Evolutionary conservation across 2,329 filamentous ascomycete genomes (phyloP), one percentile per base, ranked within the genome.

Genomic region (Phaeosphaeria sp.): DNA sequence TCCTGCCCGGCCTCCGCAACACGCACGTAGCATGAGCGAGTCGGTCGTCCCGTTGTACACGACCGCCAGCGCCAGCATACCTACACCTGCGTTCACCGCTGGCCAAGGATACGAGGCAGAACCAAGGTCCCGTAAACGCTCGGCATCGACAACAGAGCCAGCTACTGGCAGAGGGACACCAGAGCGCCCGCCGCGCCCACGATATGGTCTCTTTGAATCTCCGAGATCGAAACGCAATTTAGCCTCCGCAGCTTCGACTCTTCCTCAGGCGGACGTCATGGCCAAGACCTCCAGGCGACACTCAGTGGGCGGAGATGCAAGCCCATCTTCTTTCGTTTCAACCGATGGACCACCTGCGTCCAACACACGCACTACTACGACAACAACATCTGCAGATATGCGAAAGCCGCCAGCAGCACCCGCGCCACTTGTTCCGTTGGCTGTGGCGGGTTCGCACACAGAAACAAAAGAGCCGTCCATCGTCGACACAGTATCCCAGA

Each of bases 21-120:
- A 58, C 47, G 55, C 66, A 45, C 69, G 70, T 15, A 71, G 67
- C 42, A 65, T 69, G 54, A 71, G 66, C 53, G 71, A 74, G 18
- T 67, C 67, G 2, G 62, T 61, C 25, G 59, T 74, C 21, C 53
- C 66, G 13, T 59, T 61, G 15, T 66, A 69, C 33, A 52, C 61
- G 6, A 47, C 52, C 15, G 56, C 60, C 8, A 51, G 56, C 11
- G 55, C 61, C 21, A 59, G 61, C 9, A 56, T 68, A 18, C 46
- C 48, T 57, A 36, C 15, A 7, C 11, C 6, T 21, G 18, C n/a
- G 17, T 20, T 20, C n/a, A 36, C 11, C 8, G 30, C 15, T 6
- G 30, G n/a, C 40, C 48, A 25, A 6, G 55, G 55, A 2, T 27
- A 20, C 6, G 57, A 55, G n/a, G 50, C 27, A 39, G 20, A 33